A percentile compares a stretch with the other conserved stretches of the same genome.
Conservation (phyloP, 495 filamentous ascomycete species). For the Penicillium paxilli region DNA sequence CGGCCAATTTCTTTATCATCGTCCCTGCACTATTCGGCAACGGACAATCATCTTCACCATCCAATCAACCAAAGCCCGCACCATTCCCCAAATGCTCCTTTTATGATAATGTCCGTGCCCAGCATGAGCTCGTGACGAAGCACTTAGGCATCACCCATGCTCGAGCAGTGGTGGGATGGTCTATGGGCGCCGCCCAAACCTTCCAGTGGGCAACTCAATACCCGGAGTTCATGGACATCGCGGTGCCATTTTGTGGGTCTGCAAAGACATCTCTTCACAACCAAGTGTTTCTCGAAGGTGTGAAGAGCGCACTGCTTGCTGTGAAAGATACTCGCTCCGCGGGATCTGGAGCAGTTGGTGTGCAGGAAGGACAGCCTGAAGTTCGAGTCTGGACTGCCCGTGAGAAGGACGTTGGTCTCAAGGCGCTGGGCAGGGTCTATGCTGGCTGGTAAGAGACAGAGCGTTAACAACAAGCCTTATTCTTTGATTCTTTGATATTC, state of each 20-base stretch:
- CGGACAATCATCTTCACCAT: conserved; percentile 70
- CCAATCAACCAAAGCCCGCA: conserved; percentile 53
- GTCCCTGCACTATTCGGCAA: conserved; percentile 72
- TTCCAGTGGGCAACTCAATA: conserved; percentile 74
- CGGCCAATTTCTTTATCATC: conserved; percentile 67
- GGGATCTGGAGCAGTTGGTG: conserved; percentile 42
- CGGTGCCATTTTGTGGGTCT: conserved; percentile 66
- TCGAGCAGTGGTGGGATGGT: conserved; percentile 66
- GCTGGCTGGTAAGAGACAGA: conserved; percentile 67
- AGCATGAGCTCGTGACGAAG: conserved; percentile 64
- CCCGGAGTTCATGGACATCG: conserved; percentile 67
- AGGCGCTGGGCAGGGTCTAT: conserved; percentile 70
- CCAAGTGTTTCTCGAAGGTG: conserved; percentile 70
- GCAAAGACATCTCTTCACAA: conserved; percentile 71
- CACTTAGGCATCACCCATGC: conserved; percentile 62
- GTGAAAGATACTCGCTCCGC: conserved; percentile 56
- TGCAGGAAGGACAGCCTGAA: conserved; percentile 31
- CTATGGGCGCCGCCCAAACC: conserved; percentile 68
- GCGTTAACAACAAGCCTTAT: too few relatives aligned
- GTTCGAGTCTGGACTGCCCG: conserved; percentile 54
- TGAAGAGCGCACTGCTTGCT: conserved; percentile 65
- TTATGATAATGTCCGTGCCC: conserved; percentile 70
- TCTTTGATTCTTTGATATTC: neutral
- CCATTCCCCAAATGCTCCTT: conserved; percentile 63
- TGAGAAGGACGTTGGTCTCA: conserved; percentile 62